These are phyloP conservation scores for Aspergillus melleus DNA, from an alignment of 2,329 filamentous ascomycete genomes.

Conservation along the genomic window DNA sequence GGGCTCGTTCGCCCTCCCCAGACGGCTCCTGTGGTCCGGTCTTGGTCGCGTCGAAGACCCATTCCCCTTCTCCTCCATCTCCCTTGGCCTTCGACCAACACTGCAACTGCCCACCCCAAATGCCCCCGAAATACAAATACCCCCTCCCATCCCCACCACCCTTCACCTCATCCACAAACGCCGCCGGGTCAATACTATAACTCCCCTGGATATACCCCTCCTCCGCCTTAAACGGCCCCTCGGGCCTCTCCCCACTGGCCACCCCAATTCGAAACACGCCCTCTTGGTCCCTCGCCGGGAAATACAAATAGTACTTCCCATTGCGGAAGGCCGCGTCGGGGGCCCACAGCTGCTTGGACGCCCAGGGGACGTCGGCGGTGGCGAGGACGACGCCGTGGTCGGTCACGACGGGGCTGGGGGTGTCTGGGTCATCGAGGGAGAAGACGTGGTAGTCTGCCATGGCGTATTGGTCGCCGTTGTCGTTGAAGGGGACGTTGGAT, in stretches of 20 bases:
- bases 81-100: conserved; percentile 58
- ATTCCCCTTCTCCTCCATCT: conserved; percentile 45
- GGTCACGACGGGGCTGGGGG: conserved; percentile 60
- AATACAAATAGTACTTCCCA: conserved; percentile 74
- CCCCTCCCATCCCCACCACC: conserved; percentile 51
- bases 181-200: conserved; percentile 75
- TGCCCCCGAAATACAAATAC: conserved; percentile 74
- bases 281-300: conserved; percentile 70
- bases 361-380: conserved; percentile 70
- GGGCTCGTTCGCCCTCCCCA: conserved; percentile 56
- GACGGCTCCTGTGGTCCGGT: conserved; percentile 60
- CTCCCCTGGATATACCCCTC: conserved; percentile 65
- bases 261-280: conserved; percentile 75
- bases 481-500: conserved; percentile 72
- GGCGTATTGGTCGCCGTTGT: conserved; percentile 83
- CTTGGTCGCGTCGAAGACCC: conserved; percentile 59
- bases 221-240: conserved; percentile 70
- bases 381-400: conserved; percentile 72
- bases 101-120: conserved; percentile 80
- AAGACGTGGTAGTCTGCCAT: conserved; percentile 85
- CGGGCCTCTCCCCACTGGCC: conserved; percentile 62
- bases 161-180: conserved; percentile 64
- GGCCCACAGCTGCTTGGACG: conserved; percentile 76
- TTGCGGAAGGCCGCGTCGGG: conserved; percentile 71
- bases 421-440: conserved; percentile 52